These are phyloP conservation scores for Earliella scabrosa DNA, from an alignment of 1,284 basidiomycete genomes.

Conservation along the genomic window DNA sequence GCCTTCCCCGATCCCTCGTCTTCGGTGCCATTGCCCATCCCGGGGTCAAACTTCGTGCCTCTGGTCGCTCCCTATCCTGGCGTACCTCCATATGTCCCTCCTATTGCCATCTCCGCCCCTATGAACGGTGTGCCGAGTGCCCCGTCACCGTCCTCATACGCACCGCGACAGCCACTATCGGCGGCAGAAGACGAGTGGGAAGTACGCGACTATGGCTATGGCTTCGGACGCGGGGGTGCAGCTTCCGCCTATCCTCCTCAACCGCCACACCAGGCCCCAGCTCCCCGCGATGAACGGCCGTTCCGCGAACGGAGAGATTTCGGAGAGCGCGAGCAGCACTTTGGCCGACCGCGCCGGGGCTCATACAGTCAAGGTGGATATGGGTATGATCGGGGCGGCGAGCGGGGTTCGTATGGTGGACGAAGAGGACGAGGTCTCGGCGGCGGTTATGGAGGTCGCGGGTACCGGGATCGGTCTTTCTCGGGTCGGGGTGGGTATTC, in stretches of 20 bases:
- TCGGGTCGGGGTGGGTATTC: conserved; percentile 17
- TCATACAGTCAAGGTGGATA: conserved; percentile 30
- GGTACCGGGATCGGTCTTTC: conserved; percentile 26
- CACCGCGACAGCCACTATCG: conserved; percentile 19
- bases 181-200: conserved; percentile 47
- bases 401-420: conserved; percentile 34
- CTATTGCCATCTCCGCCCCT: conserved; percentile 17
- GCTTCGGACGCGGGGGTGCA: conserved; percentile 25
- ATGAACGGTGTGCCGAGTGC: conserved; percentile 16
- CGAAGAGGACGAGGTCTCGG: conserved; percentile 38
- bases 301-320: conserved; percentile 22
- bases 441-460: conserved; percentile 39
- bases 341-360: conserved; percentile 32
- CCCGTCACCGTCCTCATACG: conserved; percentile 21
- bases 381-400: conserved; percentile 31
- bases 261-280: not conserved
- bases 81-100: conserved; percentile 15
- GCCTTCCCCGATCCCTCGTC: not conserved
- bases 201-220: conserved; percentile 59
- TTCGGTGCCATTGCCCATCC: not conserved
- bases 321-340: conserved; percentile 25
- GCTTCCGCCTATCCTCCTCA: conserved; percentile 10
- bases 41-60: conserved; percentile 16
- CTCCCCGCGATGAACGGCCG: conserved; percentile 16
- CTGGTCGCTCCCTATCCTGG: conserved; percentile 6